A percentile compares a stretch with the other conserved stretches of the same genome.
Evolutionary conservation across 2,329 filamentous ascomycete species (phyloP).

Genomic region (Xylariaceae sp.): DNA sequence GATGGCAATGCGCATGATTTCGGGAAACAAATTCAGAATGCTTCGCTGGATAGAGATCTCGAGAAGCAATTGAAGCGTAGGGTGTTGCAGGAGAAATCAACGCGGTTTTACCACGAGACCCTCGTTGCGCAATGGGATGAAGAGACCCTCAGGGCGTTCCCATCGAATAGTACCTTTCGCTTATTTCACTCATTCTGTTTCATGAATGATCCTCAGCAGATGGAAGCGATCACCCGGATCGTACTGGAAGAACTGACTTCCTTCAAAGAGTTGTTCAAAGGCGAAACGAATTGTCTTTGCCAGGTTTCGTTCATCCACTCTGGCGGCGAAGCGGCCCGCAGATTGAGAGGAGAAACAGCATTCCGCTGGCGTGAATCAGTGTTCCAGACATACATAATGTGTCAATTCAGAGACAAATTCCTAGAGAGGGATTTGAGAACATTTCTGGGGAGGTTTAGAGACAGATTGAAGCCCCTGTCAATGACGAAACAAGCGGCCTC

Average conservation of each 20-base stretch:
- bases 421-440: slow-evolving; percentile 28
- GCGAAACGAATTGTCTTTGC: slow-evolving; percentile 14
- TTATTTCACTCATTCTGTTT: slow-evolving; percentile 29
- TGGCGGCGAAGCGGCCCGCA: neutral
- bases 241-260: slow-evolving; percentile 17
- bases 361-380: slow-evolving; percentile 28
- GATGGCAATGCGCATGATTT: slow-evolving; percentile 16
- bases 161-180: slow-evolving; percentile 19
- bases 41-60: slow-evolving; percentile 6
- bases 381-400: slow-evolving; percentile 29
- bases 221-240: slow-evolving; percentile 14
- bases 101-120: slow-evolving; percentile 27
- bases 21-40: slow-evolving; percentile 11
- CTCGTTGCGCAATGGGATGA: slow-evolving; percentile 28
- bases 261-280: slow-evolving; percentile 4
- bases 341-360: slow-evolving; percentile 24
- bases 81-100: slow-evolving; percentile 16
- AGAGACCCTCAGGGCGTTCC: slow-evolving; percentile 23
- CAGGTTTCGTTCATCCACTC: slow-evolving; percentile 29
- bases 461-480: slow-evolving; percentile 18
- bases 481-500: slow-evolving; percentile 22
- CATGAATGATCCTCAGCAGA: slow-evolving; percentile 2
- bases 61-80: slow-evolving; percentile 22
- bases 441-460: slow-evolving; percentile 21
- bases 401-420: slow-evolving; percentile 31